Conservation (phyloP, 352 stramenopile genomes). For the Pythium brachiatum region DNA sequence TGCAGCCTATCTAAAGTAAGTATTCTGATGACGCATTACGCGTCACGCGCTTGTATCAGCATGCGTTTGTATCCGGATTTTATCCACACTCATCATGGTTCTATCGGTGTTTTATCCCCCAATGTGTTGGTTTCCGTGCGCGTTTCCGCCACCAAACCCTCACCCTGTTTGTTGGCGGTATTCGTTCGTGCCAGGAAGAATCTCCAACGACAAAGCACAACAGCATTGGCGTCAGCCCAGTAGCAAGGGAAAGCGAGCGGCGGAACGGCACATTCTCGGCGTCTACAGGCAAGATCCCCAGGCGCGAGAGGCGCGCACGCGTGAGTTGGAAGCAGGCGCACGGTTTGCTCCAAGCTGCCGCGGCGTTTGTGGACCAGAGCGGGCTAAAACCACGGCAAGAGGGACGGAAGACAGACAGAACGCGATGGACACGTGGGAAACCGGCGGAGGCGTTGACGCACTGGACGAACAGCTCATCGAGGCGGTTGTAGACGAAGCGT, state of each 20-base stretch:
- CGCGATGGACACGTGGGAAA: constrained; percentile 22
- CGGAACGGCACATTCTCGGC: not conserved
- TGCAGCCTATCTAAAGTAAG: not conserved
- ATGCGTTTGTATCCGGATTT: not conserved
- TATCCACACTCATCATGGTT: not conserved
- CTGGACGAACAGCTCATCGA: constrained; percentile 43
- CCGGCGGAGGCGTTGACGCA: constrained; percentile 18
- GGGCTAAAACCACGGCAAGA: not conserved
- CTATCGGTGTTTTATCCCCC: not conserved
- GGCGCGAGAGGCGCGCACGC: not conserved
- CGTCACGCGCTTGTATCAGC: not conserved
- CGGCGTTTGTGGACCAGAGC: not conserved
- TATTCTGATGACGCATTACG: not conserved
- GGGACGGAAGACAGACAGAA: too few species aligned
- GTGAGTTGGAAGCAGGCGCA: not conserved
- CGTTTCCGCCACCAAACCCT: not conserved
- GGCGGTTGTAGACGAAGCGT: constrained; percentile 76
- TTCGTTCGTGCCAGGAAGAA: not conserved
- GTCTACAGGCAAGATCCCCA: not conserved
- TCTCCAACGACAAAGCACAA: not conserved
- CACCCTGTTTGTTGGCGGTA: constrained; percentile 1
- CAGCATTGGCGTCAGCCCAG: not conserved
- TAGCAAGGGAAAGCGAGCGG: not conserved
- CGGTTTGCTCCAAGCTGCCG: too few species aligned
- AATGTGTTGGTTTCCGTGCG: not conserved